Conservation (phyloP, 768 basidiomycete species). For the Lactarius evosmus region DNA sequence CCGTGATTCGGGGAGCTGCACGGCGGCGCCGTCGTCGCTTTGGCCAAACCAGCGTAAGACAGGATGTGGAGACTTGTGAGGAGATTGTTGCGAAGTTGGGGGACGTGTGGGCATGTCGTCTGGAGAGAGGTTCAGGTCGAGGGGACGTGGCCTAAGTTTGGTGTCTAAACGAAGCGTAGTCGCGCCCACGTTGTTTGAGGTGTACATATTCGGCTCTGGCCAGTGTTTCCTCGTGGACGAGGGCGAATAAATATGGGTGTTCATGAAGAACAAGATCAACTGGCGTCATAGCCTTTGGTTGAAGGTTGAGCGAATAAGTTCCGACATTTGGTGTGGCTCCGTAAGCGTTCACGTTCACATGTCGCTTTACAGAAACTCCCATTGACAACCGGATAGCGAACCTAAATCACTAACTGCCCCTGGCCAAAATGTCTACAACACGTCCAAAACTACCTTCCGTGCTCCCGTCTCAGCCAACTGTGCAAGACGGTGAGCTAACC, state of each 20-base stretch:
- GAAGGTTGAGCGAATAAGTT: not conserved
- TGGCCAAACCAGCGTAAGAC: constrained; percentile 48
- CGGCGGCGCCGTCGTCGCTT: constrained; percentile 33
- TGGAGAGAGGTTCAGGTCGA: not conserved
- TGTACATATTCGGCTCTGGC: constrained; percentile 12
- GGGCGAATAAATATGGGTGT: not conserved
- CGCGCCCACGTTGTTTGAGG: constrained; percentile 13
- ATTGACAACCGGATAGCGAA: no score
- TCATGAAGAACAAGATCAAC: not conserved
- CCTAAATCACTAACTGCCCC: not conserved
- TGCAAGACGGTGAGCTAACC: constrained; percentile 26
- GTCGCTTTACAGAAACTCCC: no score
- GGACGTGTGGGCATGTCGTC: constrained; percentile 21
- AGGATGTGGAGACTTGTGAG: constrained; percentile 28
- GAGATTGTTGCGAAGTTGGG: constrained; percentile 18
- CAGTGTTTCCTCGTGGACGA: not conserved
- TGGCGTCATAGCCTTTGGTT: constrained; percentile 5
- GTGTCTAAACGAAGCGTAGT: not conserved
- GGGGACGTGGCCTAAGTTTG: constrained; percentile 7
- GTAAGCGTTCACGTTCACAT: not conserved
- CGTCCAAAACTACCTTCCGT: constrained; percentile 29
- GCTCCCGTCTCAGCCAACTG: constrained; percentile 25
- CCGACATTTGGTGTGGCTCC: not conserved
- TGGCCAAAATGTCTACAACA: constrained; percentile 7
- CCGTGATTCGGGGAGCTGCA: constrained; percentile 36